Conservation (phyloP, 2,329 filamentous ascomycete genomes). For the Bipolaris bicolor region DNA sequence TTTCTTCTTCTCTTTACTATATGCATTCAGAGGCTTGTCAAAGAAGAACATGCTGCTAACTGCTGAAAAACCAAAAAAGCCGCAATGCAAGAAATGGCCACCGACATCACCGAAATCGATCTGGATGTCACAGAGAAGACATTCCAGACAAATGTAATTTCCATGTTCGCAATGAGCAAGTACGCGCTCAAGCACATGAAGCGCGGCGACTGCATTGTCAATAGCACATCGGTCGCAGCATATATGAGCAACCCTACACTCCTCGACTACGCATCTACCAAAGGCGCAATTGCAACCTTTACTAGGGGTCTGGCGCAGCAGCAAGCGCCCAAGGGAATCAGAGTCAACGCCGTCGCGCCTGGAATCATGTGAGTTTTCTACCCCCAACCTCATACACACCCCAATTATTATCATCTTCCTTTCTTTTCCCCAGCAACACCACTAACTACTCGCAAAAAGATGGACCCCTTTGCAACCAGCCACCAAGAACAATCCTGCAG, state of each 20-base stretch:
- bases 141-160: conserved; percentile 77
- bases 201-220: conserved; percentile 74
- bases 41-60: no score
- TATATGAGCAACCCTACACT: conserved; percentile 78
- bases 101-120: conserved; percentile 61
- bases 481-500: conserved; percentile 19
- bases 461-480: conserved; percentile 27
- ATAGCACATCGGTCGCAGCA: conserved; percentile 79
- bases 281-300: conserved; percentile 77
- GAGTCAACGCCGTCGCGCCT: conserved; percentile 75
- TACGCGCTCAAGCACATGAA: conserved; percentile 75
- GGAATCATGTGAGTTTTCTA: conserved; percentile 56
- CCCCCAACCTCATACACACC: not conserved
- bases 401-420: conserved; percentile 8
- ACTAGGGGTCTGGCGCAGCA: conserved; percentile 77
- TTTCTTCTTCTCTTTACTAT: not conserved
- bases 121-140: conserved; percentile 62
- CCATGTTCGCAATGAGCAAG: conserved; percentile 78
- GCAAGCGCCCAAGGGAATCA: conserved; percentile 70
- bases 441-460: conserved; percentile 3
- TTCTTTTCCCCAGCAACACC: no score
- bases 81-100: conserved; percentile 61
- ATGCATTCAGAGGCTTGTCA: not conserved
- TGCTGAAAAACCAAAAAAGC: conserved; percentile 40
- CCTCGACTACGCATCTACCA: conserved; percentile 78